Base-by-base conservation (phyloP, 148 eudicot genomes). In the Cornus florida region DNA sequence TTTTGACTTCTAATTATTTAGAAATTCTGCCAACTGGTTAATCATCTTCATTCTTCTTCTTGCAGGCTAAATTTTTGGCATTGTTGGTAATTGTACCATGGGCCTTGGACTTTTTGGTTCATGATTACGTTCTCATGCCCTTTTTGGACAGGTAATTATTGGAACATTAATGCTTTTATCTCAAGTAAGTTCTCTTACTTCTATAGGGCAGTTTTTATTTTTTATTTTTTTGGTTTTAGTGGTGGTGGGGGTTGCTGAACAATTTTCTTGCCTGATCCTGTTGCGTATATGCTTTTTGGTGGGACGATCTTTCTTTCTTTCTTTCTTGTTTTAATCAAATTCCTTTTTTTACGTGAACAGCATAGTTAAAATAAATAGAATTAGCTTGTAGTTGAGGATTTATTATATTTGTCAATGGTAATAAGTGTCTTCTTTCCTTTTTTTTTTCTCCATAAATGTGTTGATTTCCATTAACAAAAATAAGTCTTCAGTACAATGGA, bases 11-110 rank as follows among this genome's bases (percentile, higher is more conserved):
- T 56, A 43, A 56, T 68, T 31, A 14, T 77, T 77, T 77, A 19
- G 46, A 46, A 46, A 32, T 35, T 35, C 38, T 50, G 10, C 24
- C 22, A 31, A 67, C 22, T 48, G 24, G 43, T 50, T 69, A 46
- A 24, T 33, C 73, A 14, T 19, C 43, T 35, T 72, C 69, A 60
- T 83, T 5, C 70, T 82, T 78, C 72, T 56, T 81, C 67, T 83
- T 85, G 81, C 95, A 96, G 99, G 99, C 97, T 83, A 96, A 91
- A 84, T 93, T 96, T 88, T 86, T 96, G 92, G 94, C 99, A 38
- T 35, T 92, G 67, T 77, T 94, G 87, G 75, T 96, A 68, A 80
- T 91, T 78, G 67, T 96, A 82, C 99, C 99, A 41, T 92, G 90
- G 91, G 85, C 90, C 14, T 48, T 92, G 90, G 99, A 96, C 84